Percentiles rank a stretch among this genome's conserved stretches.
Evolutionary conservation across 2,329 filamentous ascomycete genomes (phyloP).

Genomic region (Paraconiothyrium sp.): DNA sequence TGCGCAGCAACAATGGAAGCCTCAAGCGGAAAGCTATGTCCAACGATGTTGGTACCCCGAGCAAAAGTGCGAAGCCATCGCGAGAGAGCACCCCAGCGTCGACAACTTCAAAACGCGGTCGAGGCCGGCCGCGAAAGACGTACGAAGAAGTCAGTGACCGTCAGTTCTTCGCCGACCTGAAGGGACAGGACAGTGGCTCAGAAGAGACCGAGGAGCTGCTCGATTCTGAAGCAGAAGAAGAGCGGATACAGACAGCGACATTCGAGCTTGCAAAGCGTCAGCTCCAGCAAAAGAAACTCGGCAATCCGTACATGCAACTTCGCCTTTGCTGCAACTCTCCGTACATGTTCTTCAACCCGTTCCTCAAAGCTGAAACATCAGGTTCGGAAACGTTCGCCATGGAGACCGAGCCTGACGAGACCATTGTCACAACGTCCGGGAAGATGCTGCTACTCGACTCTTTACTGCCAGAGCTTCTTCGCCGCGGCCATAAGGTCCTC

Average conservation of each 20-base stretch:
- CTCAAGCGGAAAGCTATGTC: constrained; percentile 66
- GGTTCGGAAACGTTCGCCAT: constrained; percentile 56
- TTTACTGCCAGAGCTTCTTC: constrained; percentile 78
- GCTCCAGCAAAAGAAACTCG: constrained; percentile 88
- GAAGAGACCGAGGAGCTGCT: constrained; percentile 52
- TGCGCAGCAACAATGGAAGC: constrained; percentile 55
- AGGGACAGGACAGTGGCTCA: constrained; percentile 61
- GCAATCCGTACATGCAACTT: constrained; percentile 91
- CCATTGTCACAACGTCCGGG: constrained; percentile 84
- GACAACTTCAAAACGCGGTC: constrained; percentile 60
- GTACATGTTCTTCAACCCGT: constrained; percentile 97
- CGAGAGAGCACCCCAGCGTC: constrained; percentile 76
- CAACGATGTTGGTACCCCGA: constrained; percentile 58
- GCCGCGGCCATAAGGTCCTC: constrained; percentile 83
- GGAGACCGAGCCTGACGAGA: constrained; percentile 73
- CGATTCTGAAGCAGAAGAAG: constrained; percentile 64
- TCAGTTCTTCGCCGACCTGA: constrained; percentile 82
- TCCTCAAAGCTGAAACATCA: constrained; percentile 62
- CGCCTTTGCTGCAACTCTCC: constrained; percentile 92
- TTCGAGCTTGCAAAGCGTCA: constrained; percentile 85
- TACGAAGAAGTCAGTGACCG: constrained; percentile 80
- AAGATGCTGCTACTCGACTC: constrained; percentile 96
- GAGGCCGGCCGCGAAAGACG: constrained; percentile 65
- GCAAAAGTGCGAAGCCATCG: constrained; percentile 80
- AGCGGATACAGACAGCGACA: constrained; percentile 71